Base-by-base conservation (phyloP, 768 basidiomycete genomes). In the Mycena kentingensis region DNA sequence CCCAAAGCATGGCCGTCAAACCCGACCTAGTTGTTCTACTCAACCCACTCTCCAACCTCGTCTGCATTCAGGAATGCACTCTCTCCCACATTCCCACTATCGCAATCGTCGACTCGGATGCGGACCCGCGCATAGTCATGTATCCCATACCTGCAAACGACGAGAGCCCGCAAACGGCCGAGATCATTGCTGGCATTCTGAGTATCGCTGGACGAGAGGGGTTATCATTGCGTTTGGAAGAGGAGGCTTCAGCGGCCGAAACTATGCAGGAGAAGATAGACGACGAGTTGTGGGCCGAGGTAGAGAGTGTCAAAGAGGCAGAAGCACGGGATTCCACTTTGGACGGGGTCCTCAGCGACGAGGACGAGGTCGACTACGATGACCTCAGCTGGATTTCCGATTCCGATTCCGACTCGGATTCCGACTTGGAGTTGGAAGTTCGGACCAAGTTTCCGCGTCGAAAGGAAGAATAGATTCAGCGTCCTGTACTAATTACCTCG, bases 111-210 rank as follows among this genome's bases (percentile, higher is more conserved):
- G 97, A 99, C 70, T 92, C 94, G 19, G 93, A 99, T 66, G 89
- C 85, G 36, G 97, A 99, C 72, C 97, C 97, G 5, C 85, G 97
- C 22, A 78, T 93, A 32, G 95, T 99, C 56, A 97, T 98, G 81
- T 98, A 97, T 69, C 89, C 97, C 36, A 98, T 99, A 64, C 95
- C 94, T 0, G 94, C 92, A n/a, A 99, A 98, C 69, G 93, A 96
- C 72, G 97, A 99, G 72, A 93, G 84, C 65, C 80, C 87, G 10
- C 82, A 94, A 39, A 88, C 94, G 15, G 92, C 93, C 37, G 96
- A 98, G 63, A 74, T 99, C 35, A 81, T 99, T 51, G 84, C 87
- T 1, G 96, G 96, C 11, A 83, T 97, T 8, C 73, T 99, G 52
- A 92, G 93, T 60, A 79, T 97, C 54, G 97, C 97, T 2, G 81